Evolutionary conservation across 2,329 filamentous ascomycete species (phyloP).

Genomic region (Knoxdaviesia capensis): DNA sequence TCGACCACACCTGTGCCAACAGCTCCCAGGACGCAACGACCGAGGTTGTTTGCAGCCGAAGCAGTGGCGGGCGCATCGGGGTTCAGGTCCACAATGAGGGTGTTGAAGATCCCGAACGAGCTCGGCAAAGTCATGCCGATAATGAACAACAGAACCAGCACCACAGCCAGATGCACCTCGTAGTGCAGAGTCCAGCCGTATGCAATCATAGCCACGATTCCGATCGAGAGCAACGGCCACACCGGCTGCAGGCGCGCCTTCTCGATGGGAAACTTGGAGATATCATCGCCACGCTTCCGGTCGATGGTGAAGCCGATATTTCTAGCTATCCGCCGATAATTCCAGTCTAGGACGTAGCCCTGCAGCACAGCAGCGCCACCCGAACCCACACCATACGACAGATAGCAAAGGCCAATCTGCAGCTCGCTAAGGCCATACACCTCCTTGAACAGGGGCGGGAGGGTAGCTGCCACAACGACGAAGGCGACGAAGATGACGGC

Average conservation of each 20-base stretch:
- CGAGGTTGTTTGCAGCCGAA: conserved; percentile 34
- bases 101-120: conserved; percentile 29
- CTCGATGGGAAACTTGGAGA: conserved; percentile 29
- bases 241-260: conserved; percentile 27
- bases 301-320: conserved; percentile 30
- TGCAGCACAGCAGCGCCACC: conserved; percentile 21
- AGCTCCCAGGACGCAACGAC: conserved; percentile 33
- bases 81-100: conserved; percentile 35
- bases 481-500: conserved; percentile 28
- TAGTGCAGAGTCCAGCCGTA: conserved; percentile 33
- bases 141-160: conserved; percentile 23
- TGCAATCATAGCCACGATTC: conserved; percentile 21
- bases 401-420: conserved; percentile 30
- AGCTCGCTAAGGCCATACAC: conserved; percentile 41
- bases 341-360: conserved; percentile 43
- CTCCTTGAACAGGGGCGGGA: conserved; percentile 19
- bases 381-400: conserved; percentile 29
- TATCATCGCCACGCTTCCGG: conserved; percentile 27
- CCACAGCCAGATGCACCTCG: conserved; percentile 21
- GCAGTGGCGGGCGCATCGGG: conserved; percentile 30
- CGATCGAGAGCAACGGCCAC: conserved; percentile 28
- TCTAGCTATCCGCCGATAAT: conserved; percentile 41
- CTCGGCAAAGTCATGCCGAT: conserved; percentile 29
- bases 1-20: conserved; percentile 28
- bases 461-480: conserved; percentile 23